These are phyloP conservation scores for Tolypocladium paradoxum DNA, from an alignment of 2,329 filamentous ascomycete species.

Conservation along the genomic window DNA sequence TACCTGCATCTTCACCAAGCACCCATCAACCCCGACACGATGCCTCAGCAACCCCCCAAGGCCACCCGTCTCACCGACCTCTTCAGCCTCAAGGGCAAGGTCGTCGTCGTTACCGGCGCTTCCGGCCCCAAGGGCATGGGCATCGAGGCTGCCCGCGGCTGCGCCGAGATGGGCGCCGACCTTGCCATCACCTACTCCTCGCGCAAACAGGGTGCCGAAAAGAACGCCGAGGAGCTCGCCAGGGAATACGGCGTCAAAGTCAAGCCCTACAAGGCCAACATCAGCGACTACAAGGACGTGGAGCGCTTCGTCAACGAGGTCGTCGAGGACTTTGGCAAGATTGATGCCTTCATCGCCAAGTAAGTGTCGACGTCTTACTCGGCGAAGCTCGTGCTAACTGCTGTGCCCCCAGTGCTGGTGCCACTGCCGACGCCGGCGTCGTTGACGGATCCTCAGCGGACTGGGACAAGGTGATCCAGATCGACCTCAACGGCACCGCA, in stretches of 20 bases:
- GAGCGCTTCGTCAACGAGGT: constrained; percentile 50
- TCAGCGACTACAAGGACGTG: constrained; percentile 40
- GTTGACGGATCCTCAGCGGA: constrained; percentile 56
- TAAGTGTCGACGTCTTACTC: constrained; percentile 28
- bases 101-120: constrained; percentile 59
- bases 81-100: constrained; percentile 63
- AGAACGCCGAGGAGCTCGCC: constrained; percentile 54
- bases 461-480: constrained; percentile 53
- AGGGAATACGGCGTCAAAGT: constrained; percentile 58
- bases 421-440: constrained; percentile 57
- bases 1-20: background rate
- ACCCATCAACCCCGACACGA: constrained; percentile 10
- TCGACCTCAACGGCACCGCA: constrained; percentile 58
- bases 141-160: constrained; percentile 56
- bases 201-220: constrained; percentile 54
- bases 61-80: constrained; percentile 50
- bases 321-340: constrained; percentile 60
- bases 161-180: constrained; percentile 61
- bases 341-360: constrained; percentile 69
- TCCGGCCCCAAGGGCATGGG: constrained; percentile 62
- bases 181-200: constrained; percentile 64
- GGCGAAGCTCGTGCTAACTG: background rate
- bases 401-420: constrained; percentile 39
- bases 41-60: constrained; percentile 48
- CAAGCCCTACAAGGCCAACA: constrained; percentile 49